These are phyloP conservation scores for Kwoniella dejecticola DNA, from an alignment of 768 basidiomycete genomes.

Conservation along the genomic window DNA sequence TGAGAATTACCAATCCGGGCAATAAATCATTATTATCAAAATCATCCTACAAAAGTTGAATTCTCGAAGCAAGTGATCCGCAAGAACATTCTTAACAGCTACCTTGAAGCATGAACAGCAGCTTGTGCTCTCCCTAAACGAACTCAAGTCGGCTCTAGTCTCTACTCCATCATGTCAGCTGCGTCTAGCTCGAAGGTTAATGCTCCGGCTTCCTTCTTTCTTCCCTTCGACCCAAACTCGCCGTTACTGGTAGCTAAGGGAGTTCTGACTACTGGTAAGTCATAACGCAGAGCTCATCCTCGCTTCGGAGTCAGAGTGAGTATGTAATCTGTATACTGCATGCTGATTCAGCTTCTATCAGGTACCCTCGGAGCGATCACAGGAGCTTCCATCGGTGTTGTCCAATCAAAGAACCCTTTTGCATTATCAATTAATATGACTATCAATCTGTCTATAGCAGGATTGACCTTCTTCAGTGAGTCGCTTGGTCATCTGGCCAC, in stretches of 20 bases:
- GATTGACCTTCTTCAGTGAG: conserved; percentile 78
- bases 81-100: no score
- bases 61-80: no score
- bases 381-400: conserved; percentile 60
- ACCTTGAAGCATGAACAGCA: no score
- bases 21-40: no score
- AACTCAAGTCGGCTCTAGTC: no score
- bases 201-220: not conserved
- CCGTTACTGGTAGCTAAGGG: conserved; percentile 44
- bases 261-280: conserved; percentile 33
- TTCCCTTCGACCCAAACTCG: conserved; percentile 42
- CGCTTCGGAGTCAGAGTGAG: no score
- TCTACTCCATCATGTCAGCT: conserved; percentile 1
- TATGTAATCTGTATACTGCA: no score
- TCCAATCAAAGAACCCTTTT: conserved; percentile 61
- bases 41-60: no score
- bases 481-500: conserved; percentile 16
- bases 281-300: no score
- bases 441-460: conserved; percentile 71
- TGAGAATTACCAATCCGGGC: no score
- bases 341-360: no score
- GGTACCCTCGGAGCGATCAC: conserved; percentile 63
- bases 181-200: not conserved
- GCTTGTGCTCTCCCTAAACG: no score
- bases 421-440: conserved; percentile 65